Conservation (phyloP, 1,284 basidiomycete species). For the Inonotus obliquus region DNA sequence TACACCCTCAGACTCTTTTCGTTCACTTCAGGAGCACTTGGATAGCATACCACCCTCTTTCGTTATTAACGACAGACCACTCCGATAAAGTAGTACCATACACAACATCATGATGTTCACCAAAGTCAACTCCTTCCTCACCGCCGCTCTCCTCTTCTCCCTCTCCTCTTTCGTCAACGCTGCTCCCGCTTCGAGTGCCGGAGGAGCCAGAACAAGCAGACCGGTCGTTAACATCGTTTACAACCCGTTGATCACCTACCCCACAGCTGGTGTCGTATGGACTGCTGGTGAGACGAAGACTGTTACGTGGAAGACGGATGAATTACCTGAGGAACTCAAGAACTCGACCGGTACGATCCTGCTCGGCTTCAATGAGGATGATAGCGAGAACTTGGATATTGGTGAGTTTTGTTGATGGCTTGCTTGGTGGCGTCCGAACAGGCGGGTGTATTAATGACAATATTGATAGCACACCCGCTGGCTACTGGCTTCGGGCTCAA, state of each 20-base stretch:
- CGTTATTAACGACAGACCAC: not conserved
- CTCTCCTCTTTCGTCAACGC: conserved; percentile 24
- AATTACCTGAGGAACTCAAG: conserved; percentile 29
- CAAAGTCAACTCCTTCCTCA: conserved; percentile 17
- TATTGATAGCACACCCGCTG: conserved; percentile 35
- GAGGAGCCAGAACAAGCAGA: conserved; percentile 6
- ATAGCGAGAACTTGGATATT: conserved; percentile 14
- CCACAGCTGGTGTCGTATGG: conserved; percentile 33
- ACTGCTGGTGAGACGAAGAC: conserved; percentile 30
- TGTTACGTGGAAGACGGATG: conserved; percentile 39
- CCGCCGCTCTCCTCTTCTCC: conserved; percentile 23
- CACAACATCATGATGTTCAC: conserved; percentile 20
- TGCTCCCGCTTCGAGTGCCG: conserved; percentile 25
- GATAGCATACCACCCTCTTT: too few species aligned
- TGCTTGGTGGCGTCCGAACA: not conserved
- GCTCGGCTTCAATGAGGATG: conserved; percentile 31
- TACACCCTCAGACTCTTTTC: not conserved
- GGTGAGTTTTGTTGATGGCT: not conserved
- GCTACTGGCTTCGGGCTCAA: conserved; percentile 51
- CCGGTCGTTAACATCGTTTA: conserved; percentile 37
- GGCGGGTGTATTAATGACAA: not conserved
- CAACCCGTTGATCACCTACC: conserved; percentile 42
- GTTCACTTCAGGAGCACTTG: not conserved
- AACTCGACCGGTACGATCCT: conserved; percentile 31
- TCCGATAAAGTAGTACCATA: not conserved